Evolutionary conservation across 164 flowering plant species (phyloP), one percentile per base, ranked within the genome.

Genomic region (Vitis rupestris): DNA sequence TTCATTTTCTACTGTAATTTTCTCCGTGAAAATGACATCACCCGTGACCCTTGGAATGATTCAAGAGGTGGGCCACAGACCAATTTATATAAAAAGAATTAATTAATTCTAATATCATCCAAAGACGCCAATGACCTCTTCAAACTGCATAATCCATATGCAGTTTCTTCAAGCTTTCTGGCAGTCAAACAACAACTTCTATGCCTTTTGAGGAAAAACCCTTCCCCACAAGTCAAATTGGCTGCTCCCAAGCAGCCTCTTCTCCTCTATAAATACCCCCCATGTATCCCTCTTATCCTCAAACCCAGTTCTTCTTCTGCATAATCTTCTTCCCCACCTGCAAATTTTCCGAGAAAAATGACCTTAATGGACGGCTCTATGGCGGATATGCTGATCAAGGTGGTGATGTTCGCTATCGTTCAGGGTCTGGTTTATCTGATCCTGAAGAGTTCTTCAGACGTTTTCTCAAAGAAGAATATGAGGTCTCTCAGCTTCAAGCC

Each of bases 341-440:
- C n/a, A 11, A 48, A 48, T 11, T 63, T 17, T 3, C 15, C 9
- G 5, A 44, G 27, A 50, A 50, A 51, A 12, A 54, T 61, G 68
- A 61, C 13, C 4, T 29, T 74, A 10, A 23, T 61, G 61, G 73
- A 64, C 9, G 63, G 30, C 1, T 58, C 13, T 51, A 12, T 75
- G 31, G 81, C 15, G 6, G 83, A 79, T n/a, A 61, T 67, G 44
- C 44, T 87, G 50, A 11, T 81, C 60, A 87, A 81, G 75, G 81
- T 79, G 47, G 81, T 50, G 7, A 61, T 88, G 72, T 88, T 87
- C 63, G 50, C 79, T 17, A 3, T 83, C 15, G 85, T 87, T 50
- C 90, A 87, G 65, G 83, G 70, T n/a, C 67, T 87, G 63, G 83
- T 85, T 54, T 87, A 87, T 53, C 62, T 87, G 59, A 85, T 87